Base-by-base conservation (phyloP, 768 basidiomycete species). In the Wakefieldia striispora region DNA sequence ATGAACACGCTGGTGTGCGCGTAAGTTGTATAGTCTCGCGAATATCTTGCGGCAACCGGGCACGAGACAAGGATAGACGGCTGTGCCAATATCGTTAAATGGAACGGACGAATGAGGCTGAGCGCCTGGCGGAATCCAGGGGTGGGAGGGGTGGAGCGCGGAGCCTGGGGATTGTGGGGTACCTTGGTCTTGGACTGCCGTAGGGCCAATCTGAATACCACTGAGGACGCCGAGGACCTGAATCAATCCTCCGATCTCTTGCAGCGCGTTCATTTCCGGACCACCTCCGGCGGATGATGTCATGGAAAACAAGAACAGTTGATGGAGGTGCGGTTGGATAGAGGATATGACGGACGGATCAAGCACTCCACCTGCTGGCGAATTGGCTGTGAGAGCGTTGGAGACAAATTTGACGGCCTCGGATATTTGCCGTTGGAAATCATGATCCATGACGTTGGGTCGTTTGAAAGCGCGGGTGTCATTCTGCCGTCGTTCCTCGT, bases 201-300 rank as follows among this genome's bases (percentile, higher is more conserved):
- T 55, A 16, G 72, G 66, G 10, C 70, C 75, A 45, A 91, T 90
- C 57, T 82, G 86, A 37, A 88, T 83, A 2, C 84, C 86, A 53
- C 83, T 87, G 50, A 91, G 77, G 29, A 91, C 84, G 17, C 88
- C 88, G 38, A 91, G 77, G 54, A 90, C 86, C 58, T 91, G 88
- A 49, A 91, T 86, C 45, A 91, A 74, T n/a, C 86, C 86, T 37
- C 83, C 80, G 35, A 91, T 79, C 65, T 91, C 88, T 62, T 88
- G 86, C 1, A 91, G 69, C 1, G 75, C 72, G 48, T 78, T 76
- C 70, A 77, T 80, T 44, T 77, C 77, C 41, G 62, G 70, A 26
- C 79, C 82, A 23, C 75, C 75, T 23, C 71, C 67, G 6, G 79
- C 67, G 12, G 82, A 82, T 31, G 83, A 86, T 11, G 86, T 90